Evolutionary conservation across 2,329 filamentous ascomycete species (phyloP).

Genomic region (Talaromyces funiculosus): DNA sequence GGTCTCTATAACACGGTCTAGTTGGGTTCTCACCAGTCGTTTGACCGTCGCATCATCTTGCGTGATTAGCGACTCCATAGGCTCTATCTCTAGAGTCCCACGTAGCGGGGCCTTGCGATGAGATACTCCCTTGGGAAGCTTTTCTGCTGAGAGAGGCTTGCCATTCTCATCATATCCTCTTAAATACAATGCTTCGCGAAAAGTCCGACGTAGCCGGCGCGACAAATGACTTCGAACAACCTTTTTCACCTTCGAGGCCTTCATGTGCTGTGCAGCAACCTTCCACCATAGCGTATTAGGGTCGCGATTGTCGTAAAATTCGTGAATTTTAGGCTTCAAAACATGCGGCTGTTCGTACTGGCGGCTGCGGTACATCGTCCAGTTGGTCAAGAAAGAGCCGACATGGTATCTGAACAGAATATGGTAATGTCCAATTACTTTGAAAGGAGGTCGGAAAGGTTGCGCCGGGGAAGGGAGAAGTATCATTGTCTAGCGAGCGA

Average conservation of each 20-base stretch:
- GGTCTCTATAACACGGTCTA: neutral
- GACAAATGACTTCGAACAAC: conserved; percentile 45
- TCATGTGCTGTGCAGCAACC: conserved; percentile 29
- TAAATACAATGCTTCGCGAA: conserved; percentile 41
- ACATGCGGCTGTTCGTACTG: conserved; percentile 22
- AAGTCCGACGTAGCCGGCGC: conserved; percentile 41
- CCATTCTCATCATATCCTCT: conserved; percentile 41
- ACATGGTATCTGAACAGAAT: conserved; percentile 18
- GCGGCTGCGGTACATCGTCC: conserved; percentile 1
- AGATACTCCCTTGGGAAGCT: neutral
- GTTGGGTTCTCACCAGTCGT: neutral
- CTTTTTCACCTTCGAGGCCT: conserved; percentile 28
- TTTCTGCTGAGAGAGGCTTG: conserved; percentile 16
- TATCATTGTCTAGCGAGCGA: conserved; percentile 4
- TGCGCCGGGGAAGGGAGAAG: neutral
- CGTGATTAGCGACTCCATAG: conserved; percentile 9
- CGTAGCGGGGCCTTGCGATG: conserved; percentile 19
- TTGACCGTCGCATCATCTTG: neutral
- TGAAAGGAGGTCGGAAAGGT: neutral
- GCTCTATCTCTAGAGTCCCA: conserved; percentile 33
- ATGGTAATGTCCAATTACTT: neutral
- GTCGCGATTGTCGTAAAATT: conserved; percentile 34
- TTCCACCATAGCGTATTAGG: conserved; percentile 46
- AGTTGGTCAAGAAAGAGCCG: conserved; percentile 18
- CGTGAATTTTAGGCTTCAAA: conserved; percentile 32